Evolutionary conservation across 805 yeast genomes (phyloP), one percentile per base, ranked within the genome.

Genomic region (Debaryomyces tyrocola): DNA sequence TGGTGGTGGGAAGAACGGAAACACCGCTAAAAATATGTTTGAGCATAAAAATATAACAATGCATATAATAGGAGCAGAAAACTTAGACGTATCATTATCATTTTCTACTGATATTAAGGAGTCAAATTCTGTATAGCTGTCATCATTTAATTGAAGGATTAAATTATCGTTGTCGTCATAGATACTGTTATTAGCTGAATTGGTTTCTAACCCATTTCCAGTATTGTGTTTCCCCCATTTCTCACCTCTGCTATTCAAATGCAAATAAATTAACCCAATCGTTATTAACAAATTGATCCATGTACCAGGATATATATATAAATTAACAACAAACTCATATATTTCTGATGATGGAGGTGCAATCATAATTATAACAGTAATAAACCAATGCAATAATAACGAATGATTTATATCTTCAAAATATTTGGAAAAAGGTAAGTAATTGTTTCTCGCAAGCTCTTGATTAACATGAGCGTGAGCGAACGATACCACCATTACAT

Each of bases 261-360:
- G 83, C 48, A 82, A 66, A 51, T 79, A 82, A 1, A 80, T 50
- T 40, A 83, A 62, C 0, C 87, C 87, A 1, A 62, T 56, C 0
- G 85, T 73, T 8, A 83, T 74, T 12, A 78, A 58, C 9, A 78
- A 57, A 45, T 80, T 80, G 48, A 83, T 73, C 75, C 84, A 73
- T 2, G 87, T 78, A 0, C 83, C 82, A 1, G 88, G 87, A 46
- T 83, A 83, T 2, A 85, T 76, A 59, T 81, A 79, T 50, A 82
- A 62, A 52, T 83, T 84, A 41, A 83, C 80, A 11, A 83, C 77
- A 51, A 83, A 78, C 56, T 82, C 83, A 60, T 82, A 83, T 21
- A 83, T 82, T 40, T 81, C 83, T 5, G 84, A 77, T 15, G 84
- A 78, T 6, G 87, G 87, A 2, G 87, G 87, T 0, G 74, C 68